phyloP scores from a whole-genome alignment of 2,329 filamentous ascomycete species.

The Chrysoporthe puriensis region DNA sequence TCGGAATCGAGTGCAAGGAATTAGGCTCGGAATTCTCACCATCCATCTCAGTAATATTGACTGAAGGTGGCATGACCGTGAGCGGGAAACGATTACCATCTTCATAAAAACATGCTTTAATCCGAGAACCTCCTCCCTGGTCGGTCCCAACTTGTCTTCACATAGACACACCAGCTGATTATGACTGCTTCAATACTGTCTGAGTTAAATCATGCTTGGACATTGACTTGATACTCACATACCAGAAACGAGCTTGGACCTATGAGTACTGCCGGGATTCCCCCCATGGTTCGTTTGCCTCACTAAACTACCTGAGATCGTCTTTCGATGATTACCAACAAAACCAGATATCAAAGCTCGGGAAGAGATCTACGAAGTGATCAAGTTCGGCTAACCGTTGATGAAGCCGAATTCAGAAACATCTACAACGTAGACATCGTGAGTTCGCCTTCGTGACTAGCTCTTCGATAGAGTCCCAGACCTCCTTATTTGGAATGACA shows the following conservation, averaged over 20 bases:
- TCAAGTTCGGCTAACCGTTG: neutral
- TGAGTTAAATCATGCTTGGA: neutral
- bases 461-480: neutral
- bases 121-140: neutral
- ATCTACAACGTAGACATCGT: neutral
- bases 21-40: neutral
- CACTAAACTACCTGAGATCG: neutral
- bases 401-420: neutral
- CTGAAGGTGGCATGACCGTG: neutral
- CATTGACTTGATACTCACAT: neutral
- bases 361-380: slow-evolving; percentile 1
- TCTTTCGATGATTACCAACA: neutral
- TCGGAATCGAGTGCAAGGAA: neutral
- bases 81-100: neutral
- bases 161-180: neutral
- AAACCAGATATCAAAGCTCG: neutral
- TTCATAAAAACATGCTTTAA: neutral
- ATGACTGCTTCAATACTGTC: neutral
- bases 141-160: neutral
- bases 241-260: neutral
- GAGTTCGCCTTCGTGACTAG: neutral
- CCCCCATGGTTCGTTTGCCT: neutral
- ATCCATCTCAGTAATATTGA: neutral
- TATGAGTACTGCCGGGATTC: slow-evolving; percentile 1
- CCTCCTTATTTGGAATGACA: neutral